Evolutionary conservation across 2,329 filamentous ascomycete species (phyloP), one percentile per base, ranked within the genome.

Genomic region (Cercospora sp.): DNA sequence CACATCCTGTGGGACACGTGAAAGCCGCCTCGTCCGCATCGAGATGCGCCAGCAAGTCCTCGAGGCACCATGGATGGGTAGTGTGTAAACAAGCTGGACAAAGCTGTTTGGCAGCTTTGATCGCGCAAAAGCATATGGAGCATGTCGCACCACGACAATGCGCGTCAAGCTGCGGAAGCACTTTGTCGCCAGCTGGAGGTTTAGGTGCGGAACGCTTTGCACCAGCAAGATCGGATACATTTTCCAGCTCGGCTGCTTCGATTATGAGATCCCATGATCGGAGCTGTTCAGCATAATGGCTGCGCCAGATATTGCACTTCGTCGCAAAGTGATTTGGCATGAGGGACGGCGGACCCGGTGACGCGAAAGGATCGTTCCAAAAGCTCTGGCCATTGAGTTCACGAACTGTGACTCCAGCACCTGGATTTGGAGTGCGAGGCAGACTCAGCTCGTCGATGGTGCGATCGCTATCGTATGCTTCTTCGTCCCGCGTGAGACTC

Each of bases 381-480:
- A 90, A 90, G 40, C 82, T 80, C 65, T 83, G 81, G 69, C 85
- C 83, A 61, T 89, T 88, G 71, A 86, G 87, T 28, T 88, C 78
- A n/a, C 79, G 82, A 21, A 86, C 79, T 63, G 81, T 84, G 65
- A 88, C 80, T 3, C 68, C 69, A 13, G 69, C 66, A 75, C 78
- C 66, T 60, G 64, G 73, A 70, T 69, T 80, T 69, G 73, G 74
- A 12, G 68, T 80, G 30, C 76, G 72, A n/a, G 75, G 72, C 37
- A 76, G 67, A 62, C 72, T 75, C 32, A 61, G 78, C 72, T 78
- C 83, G 76, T 77, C 78, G 70, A 79, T 75, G 0, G 77, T 78
- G 26, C 71, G 72, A 61, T 78, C 77, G 40, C 75, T 79, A 51
- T 77, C 76, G 51, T 77, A 77, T 10, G 70, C 72, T 6, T 77